phyloP scores from a whole-genome alignment of 139 green algal genomes.

The Chlorella ohadii region DNA sequence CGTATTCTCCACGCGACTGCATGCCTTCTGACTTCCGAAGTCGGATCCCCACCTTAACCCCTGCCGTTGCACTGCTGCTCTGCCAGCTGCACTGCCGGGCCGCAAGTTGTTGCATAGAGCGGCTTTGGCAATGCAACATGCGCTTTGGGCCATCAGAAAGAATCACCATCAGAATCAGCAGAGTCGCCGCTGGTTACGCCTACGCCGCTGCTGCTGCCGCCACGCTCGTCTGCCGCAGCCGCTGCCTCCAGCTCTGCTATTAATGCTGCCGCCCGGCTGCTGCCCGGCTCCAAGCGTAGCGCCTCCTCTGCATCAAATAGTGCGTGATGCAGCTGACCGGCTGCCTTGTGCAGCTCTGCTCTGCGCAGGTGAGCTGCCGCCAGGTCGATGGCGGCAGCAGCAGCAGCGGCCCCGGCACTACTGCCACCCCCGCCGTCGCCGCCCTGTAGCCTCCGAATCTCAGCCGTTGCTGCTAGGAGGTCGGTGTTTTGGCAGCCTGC shows the following conservation, averaged over 20 bases:
- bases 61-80: too few relatives aligned
- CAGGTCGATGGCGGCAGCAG: neutral
- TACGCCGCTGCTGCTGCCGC: too few relatives aligned
- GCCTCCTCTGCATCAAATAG: conserved; percentile 41
- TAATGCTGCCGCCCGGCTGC: neutral
- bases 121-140: too few relatives aligned
- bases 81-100: too few relatives aligned
- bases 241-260: neutral
- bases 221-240: neutral
- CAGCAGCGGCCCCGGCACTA: too few relatives aligned
- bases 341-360: neutral
- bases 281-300: neutral
- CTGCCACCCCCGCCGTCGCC: neutral
- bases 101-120: too few relatives aligned
- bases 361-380: conserved; percentile 9
- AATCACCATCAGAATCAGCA: too few relatives aligned
- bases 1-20: too few relatives aligned
- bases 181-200: too few relatives aligned
- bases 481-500: neutral
- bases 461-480: neutral
- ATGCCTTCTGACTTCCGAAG: too few relatives aligned
- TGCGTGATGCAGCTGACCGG: conserved; percentile 33
- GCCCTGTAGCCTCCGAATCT: neutral
- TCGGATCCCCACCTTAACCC: too few relatives aligned
- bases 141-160: too few relatives aligned